Evolutionary conservation across 805 yeast genomes (phyloP).

Genomic region (Ogataea philodendri): DNA sequence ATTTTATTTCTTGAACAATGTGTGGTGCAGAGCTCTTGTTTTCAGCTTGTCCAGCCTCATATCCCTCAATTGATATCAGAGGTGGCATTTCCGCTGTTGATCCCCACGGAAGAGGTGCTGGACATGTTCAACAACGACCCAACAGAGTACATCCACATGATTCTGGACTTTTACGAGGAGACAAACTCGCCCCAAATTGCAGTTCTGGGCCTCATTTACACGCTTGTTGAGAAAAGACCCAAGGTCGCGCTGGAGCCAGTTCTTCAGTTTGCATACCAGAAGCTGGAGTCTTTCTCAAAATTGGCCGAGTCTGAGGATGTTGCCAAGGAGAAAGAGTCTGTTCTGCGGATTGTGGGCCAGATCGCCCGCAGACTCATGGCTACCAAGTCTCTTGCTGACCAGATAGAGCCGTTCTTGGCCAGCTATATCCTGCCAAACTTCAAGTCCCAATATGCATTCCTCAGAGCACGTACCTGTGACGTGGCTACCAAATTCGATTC

Average conservation of each 20-base stretch:
- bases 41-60: conserved; percentile 71
- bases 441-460: conserved; percentile 55
- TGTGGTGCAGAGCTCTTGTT: conserved; percentile 56
- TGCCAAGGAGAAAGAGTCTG: conserved; percentile 73
- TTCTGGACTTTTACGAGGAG: conserved; percentile 64
- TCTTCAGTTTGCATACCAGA: conserved; percentile 55
- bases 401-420: conserved; percentile 68
- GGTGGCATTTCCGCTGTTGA: conserved; percentile 74
- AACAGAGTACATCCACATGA: conserved; percentile 80
- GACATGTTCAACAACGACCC: conserved; percentile 88
- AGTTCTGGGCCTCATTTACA: conserved; percentile 68
- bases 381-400: conserved; percentile 56
- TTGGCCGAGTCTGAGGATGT: conserved; percentile 43
- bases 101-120: conserved; percentile 68
- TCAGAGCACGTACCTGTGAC: conserved; percentile 75
- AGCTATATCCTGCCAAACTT: conserved; percentile 72
- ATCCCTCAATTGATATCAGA: conserved; percentile 62
- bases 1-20: conserved; percentile 63
- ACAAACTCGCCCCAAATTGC: conserved; percentile 71
- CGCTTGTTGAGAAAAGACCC: conserved; percentile 68
- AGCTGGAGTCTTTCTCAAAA: conserved; percentile 41
- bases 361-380: conserved; percentile 57
- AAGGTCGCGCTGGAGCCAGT: conserved; percentile 58
- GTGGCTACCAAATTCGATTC: conserved; percentile 63
- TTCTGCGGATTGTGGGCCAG: conserved; percentile 73